A percentile compares a stretch with the other conserved stretches of the same genome.
phyloP scores from a whole-genome alignment of 176 grass and related monocot species.

The Eleusine indica region DNA sequence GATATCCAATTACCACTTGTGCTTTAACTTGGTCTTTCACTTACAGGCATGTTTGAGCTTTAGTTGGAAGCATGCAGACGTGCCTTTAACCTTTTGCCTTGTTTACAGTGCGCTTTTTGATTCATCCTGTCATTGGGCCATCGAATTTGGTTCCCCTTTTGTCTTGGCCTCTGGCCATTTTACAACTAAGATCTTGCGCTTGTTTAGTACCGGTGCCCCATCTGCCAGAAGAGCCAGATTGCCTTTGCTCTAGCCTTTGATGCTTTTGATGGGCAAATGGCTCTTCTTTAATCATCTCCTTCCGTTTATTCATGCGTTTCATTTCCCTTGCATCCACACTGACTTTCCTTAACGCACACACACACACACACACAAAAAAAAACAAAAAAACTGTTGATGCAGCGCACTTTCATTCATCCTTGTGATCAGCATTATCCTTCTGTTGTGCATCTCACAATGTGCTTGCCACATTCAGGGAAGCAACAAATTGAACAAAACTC shows the following conservation, averaged over 20 bases:
- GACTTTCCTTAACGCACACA: background rate
- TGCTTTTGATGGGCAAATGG: conserved; percentile 47
- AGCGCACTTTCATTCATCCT: background rate
- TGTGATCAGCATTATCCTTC: background rate
- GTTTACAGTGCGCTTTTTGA: conserved; percentile 29
- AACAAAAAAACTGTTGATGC: background rate
- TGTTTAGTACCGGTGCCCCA: conserved; percentile 1
- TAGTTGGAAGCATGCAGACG: conserved; percentile 34
- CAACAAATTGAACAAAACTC: background rate
- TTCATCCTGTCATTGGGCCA: background rate
- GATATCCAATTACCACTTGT: background rate
- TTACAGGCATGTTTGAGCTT: background rate
- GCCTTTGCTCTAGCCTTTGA: conserved; percentile 37
- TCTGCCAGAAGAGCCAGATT: conserved; percentile 5
- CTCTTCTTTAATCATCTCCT: conserved; percentile 27
- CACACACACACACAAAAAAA: no score
- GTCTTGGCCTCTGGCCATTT: conserved; percentile 29
- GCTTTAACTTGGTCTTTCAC: background rate
- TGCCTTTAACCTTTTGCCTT: conserved; percentile 37
- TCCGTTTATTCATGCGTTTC: background rate
- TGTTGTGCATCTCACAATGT: background rate
- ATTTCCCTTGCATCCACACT: background rate
- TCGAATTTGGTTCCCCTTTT: background rate
- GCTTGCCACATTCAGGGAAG: background rate
- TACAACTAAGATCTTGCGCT: conserved; percentile 22